These are phyloP conservation scores for Tulasnella calospora DNA, from an alignment of 768 basidiomycete genomes.

Conservation along the genomic window DNA sequence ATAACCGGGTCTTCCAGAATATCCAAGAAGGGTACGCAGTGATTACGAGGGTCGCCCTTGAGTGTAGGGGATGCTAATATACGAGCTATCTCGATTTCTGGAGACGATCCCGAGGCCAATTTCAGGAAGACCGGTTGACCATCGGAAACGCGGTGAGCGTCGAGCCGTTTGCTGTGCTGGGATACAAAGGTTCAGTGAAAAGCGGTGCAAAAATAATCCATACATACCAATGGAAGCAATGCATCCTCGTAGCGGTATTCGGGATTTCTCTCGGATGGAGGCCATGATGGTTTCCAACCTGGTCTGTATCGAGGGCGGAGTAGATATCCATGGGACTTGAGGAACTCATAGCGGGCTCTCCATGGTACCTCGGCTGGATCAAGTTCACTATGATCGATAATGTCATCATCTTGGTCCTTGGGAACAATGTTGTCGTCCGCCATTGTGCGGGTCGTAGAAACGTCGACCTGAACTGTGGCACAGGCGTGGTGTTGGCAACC, in stretches of 20 bases:
- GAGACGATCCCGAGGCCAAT: neutral
- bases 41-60: constrained; percentile 13
- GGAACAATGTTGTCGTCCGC: neutral
- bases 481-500: too few species aligned
- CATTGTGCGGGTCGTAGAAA: neutral
- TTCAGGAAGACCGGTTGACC: constrained; percentile 6
- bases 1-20: constrained; percentile 1
- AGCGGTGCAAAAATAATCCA: too few species aligned
- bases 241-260: neutral
- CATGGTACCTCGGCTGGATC: neutral
- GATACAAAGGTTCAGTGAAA: neutral
- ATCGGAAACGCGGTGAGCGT: constrained; percentile 16
- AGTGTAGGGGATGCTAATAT: neutral
- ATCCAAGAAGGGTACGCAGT: constrained; percentile 19
- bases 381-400: neutral
- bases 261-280: neutral
- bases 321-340: constrained; percentile 13
- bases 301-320: constrained; percentile 24
- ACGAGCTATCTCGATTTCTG: constrained; percentile 13
- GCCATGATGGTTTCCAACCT: constrained; percentile 12
- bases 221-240: neutral
- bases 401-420: neutral
- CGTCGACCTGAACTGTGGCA: neutral
- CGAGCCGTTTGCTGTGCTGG: neutral
- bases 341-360: constrained; percentile 5